Evolutionary conservation across 2,329 filamentous ascomycete genomes (phyloP), one percentile per base, ranked within the genome.

Genomic region (Sarocladium strictum): DNA sequence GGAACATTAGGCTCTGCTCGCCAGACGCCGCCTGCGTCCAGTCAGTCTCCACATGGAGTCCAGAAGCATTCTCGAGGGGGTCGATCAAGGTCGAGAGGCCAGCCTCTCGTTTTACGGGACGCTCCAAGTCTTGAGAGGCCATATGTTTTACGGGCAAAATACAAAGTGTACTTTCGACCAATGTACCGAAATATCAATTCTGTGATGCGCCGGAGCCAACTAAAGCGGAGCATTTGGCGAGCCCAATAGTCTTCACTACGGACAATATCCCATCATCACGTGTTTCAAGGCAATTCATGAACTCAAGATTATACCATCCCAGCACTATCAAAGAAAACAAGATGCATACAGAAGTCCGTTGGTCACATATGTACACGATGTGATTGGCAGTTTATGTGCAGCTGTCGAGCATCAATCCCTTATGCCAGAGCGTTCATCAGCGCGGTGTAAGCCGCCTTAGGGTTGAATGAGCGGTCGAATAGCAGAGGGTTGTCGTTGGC

Each of bases 371-470:
- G 19, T 17, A 43, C 19, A 23, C 38, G 21, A 23, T 43, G 38
- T 43, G 38, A 14, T 17, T 14, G 38, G 7, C 17, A 17, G 6
- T 7, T 7, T 43, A 43, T 23, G 19, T 43, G 23, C 38, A 27
- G 17, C 19, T 47, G 23, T 47, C 23, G 12, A n/a, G 24, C 17
- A 29, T 3, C 7, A 27, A 5, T 17, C 21, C 12, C 33, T 53
- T 19, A 38, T 27, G 32, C 32, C 50, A 58, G 54, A 23, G 53
- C 49, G 21, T 52, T 33, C 26, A 57, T 41, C 17, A 57, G 37
- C 15, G 75, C 73, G 53, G 67, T 75, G 63, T 80, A 80, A 1
- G 75, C 75, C 0, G 72, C 58, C 71, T 81, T 81, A 54, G 77
- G 72, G 57, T 67, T 65, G 63, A 70, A 83, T 65, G 67, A 74